Evolutionary conservation across 139 green algal species (phyloP).

Genomic region (Nannochloris sp.): DNA sequence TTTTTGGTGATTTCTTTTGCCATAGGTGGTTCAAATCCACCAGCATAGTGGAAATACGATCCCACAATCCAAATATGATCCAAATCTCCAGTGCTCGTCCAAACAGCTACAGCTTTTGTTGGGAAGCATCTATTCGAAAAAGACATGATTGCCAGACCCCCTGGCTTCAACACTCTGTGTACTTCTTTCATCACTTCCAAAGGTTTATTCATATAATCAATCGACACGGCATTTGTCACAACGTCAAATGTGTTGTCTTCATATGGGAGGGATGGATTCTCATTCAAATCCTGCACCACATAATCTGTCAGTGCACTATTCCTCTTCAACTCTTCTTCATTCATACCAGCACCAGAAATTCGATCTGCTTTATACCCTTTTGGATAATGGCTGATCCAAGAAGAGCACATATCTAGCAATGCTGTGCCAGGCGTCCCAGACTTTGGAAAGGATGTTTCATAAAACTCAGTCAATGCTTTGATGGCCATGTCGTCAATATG

Average conservation of each 20-base stretch:
- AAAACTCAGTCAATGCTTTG: slow-evolving; percentile 72
- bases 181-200: slow-evolving; percentile 83
- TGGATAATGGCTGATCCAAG: slow-evolving; percentile 81
- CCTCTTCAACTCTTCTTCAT: slow-evolving; percentile 62
- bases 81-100: slow-evolving; percentile 27
- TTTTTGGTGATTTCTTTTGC: slow-evolving; percentile 66
- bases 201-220: slow-evolving; percentile 80
- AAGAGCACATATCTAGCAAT: slow-evolving; percentile 57
- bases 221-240: slow-evolving; percentile 48
- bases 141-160: slow-evolving; percentile 69
- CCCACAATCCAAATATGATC: slow-evolving; percentile 76
- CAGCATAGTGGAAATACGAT: slow-evolving; percentile 34
- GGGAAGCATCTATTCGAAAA: slow-evolving; percentile 91
- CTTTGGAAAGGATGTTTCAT: slow-evolving; percentile 55
- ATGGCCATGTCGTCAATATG: slow-evolving; percentile 95
- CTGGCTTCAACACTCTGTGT: slow-evolving; percentile 76
- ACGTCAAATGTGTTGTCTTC: slow-evolving; percentile 67
- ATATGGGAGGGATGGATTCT: slow-evolving; percentile 52
- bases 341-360: slow-evolving; percentile 80
- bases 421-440: slow-evolving; percentile 25
- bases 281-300: slow-evolving; percentile 68
- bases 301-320: slow-evolving; percentile 58
- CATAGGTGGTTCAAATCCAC: slow-evolving; percentile 52
- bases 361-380: slow-evolving; percentile 45
- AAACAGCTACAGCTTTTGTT: slow-evolving; percentile 59